Conservation (phyloP, 345 rosid species). For the Populus ilicifolia region DNA sequence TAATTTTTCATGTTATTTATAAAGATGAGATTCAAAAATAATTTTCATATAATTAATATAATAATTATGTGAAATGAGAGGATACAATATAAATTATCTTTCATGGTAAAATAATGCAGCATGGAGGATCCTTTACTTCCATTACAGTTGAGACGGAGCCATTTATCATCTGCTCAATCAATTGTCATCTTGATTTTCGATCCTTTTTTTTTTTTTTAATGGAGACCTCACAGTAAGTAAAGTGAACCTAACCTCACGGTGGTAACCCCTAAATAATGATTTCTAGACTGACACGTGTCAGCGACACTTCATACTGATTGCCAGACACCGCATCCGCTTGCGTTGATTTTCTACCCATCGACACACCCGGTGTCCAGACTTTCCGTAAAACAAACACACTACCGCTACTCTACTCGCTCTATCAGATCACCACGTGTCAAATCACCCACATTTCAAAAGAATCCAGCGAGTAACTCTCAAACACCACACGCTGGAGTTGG, state of each 20-base stretch:
- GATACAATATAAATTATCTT: too few relatives aligned
- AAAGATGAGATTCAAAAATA: too few relatives aligned
- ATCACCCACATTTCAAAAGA: neutral
- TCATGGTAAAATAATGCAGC: too few relatives aligned
- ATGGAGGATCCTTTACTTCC: too few relatives aligned
- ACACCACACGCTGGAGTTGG: neutral
- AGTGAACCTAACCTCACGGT: neutral
- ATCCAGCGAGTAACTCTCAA: neutral
- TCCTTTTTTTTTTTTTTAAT: neutral
- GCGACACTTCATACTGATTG: neutral
- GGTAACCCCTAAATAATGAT: neutral
- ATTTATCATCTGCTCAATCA: too few relatives aligned
- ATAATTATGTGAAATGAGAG: too few relatives aligned
- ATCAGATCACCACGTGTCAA: neutral
- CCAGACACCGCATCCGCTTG: neutral
- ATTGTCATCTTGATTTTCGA: neutral
- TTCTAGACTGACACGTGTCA: constrained; percentile 6
- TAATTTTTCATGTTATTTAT: too few relatives aligned
- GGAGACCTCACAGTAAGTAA: neutral
- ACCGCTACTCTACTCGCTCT: neutral
- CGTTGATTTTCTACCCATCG: constrained; percentile 1
- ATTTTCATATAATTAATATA: too few relatives aligned
- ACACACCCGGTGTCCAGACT: constrained; percentile 2
- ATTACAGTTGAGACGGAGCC: too few relatives aligned
- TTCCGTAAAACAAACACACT: too few relatives aligned